These are phyloP conservation scores for Apostasia shenzhenica DNA, from an alignment of 106 monocot species.

Conservation along the genomic window DNA sequence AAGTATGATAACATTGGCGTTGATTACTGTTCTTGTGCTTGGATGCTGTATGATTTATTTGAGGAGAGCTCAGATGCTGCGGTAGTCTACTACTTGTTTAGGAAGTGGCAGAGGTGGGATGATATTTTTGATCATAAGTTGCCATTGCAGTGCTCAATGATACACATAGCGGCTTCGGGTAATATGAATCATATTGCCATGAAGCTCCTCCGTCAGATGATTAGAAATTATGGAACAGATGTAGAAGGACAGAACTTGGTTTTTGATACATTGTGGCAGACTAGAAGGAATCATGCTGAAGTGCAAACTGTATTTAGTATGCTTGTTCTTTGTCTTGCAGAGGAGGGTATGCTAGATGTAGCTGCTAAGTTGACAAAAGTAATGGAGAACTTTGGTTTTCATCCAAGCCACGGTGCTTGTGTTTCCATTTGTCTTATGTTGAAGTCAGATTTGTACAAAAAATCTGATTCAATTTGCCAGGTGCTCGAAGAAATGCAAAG, in stretches of 20 bases:
- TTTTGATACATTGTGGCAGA: slow-evolving; percentile 19
- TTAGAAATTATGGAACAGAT: not conserved
- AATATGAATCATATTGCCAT: slow-evolving; percentile 47
- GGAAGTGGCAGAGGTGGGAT: slow-evolving; percentile 12
- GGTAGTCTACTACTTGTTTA: slow-evolving; percentile 40
- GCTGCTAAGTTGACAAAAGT: slow-evolving; percentile 7
- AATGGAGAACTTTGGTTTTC: slow-evolving; percentile 25
- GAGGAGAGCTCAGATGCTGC: slow-evolving; percentile 29
- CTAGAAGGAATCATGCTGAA: slow-evolving; percentile 6
- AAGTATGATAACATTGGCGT: not conserved
- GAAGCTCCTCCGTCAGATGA: slow-evolving; percentile 12
- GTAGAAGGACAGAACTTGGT: slow-evolving; percentile 7
- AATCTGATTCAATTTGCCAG: slow-evolving; percentile 14
- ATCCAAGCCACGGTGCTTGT: slow-evolving; percentile 20
- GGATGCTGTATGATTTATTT: slow-evolving; percentile 24
- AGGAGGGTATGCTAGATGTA: slow-evolving; percentile 13
- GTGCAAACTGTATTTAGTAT: slow-evolving; percentile 38
- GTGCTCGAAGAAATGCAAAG: slow-evolving; percentile 26
- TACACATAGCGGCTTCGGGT: slow-evolving; percentile 37
- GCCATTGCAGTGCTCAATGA: slow-evolving; percentile 22
- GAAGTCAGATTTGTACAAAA: slow-evolving; percentile 10
- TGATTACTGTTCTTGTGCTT: slow-evolving; percentile 7
- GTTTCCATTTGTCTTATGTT: slow-evolving; percentile 11
- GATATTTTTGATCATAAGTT: slow-evolving; percentile 12
- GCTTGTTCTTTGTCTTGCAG: slow-evolving; percentile 35